Evolutionary conservation across 441 rosid species (phyloP).

Genomic region (Melastoma candidum): DNA sequence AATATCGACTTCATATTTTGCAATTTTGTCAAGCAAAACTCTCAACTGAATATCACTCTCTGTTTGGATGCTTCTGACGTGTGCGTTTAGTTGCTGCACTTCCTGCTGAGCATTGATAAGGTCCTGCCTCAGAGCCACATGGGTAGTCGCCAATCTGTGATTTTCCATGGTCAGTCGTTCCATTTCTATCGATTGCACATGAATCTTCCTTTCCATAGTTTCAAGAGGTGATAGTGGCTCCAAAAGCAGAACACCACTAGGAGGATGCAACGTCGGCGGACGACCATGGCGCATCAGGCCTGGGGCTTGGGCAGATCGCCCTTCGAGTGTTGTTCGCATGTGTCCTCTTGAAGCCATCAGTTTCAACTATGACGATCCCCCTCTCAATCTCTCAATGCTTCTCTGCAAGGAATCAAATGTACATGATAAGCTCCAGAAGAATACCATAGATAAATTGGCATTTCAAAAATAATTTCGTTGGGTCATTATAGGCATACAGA

Average conservation of each 20-base stretch:
- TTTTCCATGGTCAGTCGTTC: constrained; percentile 55
- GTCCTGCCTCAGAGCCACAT: constrained; percentile 48
- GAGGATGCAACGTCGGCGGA: constrained; percentile 17
- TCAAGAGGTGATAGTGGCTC: constrained; percentile 31
- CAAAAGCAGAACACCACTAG: constrained; percentile 15
- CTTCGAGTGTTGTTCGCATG: constrained; percentile 20
- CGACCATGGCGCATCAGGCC: constrained; percentile 34
- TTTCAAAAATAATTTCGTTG: no score
- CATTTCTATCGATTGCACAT: constrained; percentile 67
- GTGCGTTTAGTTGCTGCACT: constrained; percentile 47
- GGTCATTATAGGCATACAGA: no score
- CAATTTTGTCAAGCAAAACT: constrained; percentile 49
- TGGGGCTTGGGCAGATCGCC: constrained; percentile 27
- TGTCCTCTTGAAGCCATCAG: constrained; percentile 36
- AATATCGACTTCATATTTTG: constrained; percentile 42
- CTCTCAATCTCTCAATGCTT: no score
- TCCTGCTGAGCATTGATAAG: constrained; percentile 44
- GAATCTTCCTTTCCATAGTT: constrained; percentile 52
- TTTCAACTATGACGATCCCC: no score
- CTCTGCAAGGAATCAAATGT: no score
- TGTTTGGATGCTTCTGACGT: constrained; percentile 53
- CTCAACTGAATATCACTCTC: constrained; percentile 73
- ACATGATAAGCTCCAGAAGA: no score
- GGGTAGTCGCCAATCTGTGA: constrained; percentile 43
- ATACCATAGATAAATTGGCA: no score